These are phyloP conservation scores for Rhizopogon salebrosus DNA, from an alignment of 768 basidiomycete genomes.

Conservation along the genomic window DNA sequence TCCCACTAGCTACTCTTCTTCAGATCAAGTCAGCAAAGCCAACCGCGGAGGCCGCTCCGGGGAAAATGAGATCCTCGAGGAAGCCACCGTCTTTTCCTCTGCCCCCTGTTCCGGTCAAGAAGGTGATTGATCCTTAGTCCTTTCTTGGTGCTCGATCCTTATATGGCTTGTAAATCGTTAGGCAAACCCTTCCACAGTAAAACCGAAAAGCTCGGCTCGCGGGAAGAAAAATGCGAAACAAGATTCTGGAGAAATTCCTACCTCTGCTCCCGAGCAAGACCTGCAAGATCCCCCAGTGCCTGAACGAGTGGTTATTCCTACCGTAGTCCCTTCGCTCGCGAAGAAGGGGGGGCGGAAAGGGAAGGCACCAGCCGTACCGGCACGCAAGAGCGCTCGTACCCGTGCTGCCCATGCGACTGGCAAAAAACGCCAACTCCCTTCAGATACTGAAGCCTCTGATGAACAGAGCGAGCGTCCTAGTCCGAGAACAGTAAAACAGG, in stretches of 20 bases:
- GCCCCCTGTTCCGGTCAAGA: constrained; percentile 5
- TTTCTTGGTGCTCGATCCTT: background rate
- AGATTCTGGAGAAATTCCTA: constrained; percentile 42
- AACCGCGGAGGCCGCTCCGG: constrained; percentile 6
- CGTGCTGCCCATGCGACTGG: constrained; percentile 5
- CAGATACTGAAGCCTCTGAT: constrained; percentile 22
- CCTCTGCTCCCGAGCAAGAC: constrained; percentile 58
- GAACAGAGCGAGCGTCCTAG: constrained; percentile 6
- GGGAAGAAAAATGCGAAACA: constrained; percentile 10
- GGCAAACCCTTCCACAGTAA: constrained; percentile 7
- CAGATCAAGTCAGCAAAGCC: constrained; percentile 17
- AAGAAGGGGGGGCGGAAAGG: constrained; percentile 4
- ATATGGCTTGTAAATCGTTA: constrained; percentile 1
- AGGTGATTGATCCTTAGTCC: constrained; percentile 11
- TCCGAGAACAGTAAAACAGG: constrained; percentile 23
- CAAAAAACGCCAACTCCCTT: constrained; percentile 17
- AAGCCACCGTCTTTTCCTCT: constrained; percentile 3
- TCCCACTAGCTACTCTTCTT: constrained; percentile 36
- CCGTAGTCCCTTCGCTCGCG: constrained; percentile 1
- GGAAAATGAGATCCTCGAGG: background rate
- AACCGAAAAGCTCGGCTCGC: constrained; percentile 8
- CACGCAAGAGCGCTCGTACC: constrained; percentile 2
- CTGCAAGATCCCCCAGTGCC: constrained; percentile 10
- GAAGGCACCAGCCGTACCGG: background rate
- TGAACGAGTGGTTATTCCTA: constrained; percentile 5